Evolutionary conservation across 768 basidiomycete species (phyloP), one percentile per base, ranked within the genome.

Genomic region (Royoungia palumana): DNA sequence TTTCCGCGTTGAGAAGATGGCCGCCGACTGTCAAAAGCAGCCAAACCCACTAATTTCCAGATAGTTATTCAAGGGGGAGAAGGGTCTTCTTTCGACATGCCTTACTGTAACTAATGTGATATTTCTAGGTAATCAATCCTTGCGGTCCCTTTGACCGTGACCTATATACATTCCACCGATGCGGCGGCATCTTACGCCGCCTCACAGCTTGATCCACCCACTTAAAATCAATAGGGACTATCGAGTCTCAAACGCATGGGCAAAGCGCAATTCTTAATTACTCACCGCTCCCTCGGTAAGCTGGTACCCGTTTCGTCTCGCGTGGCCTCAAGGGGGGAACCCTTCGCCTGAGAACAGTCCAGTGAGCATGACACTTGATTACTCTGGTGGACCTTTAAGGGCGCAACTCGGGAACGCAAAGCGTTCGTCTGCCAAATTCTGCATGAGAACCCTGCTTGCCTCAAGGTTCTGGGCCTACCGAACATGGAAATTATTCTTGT

Each of bases 341-440:
- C 46, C 34, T 54, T 40, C 17, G 40, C 54, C 51, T 56, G 60
- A 48, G 60, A 53, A 58, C 19, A 40, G 36, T 24, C 25, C 35
- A 24, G 50, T 20, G 43, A 35, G 49, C 41, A 25, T 24, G 34
- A 24, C 41, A 35, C 22, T 24, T 22, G 46, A 50, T 61, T 30
- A 42, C 44, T 48, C 32, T 19, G 44, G 42, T 46, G 14, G n/a
- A n/a, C 38, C 47, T 30, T 35, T 44, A 37, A 50, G 42, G 43
- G 51, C 38, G 49, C 47, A 14, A 35, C 30, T 27, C 42, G 28
- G 41, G 47, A 54, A 50, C 32, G 49, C 5, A 24, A 43, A 47
- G 13, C 35, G 27, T 36, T 50, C 20, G 27, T 56, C 28, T 30
- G 28, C 48, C 50, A 51, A 54, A 59, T 59, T 54, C 60, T 59